Base-by-base conservation (phyloP, 2,329 filamentous ascomycete genomes). In the Cadophora sp. region DNA sequence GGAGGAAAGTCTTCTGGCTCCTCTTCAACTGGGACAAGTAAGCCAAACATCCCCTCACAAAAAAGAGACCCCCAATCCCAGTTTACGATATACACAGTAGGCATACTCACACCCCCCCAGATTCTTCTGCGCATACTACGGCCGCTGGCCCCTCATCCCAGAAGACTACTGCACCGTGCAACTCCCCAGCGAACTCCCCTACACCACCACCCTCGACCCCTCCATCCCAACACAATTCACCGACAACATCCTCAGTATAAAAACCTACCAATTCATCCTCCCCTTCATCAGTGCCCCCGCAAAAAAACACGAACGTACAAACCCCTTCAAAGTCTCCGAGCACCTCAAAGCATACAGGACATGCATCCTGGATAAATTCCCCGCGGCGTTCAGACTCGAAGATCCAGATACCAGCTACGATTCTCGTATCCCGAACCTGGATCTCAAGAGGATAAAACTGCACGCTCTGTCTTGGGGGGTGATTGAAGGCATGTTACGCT, bases 231-330 rank as follows among this genome's bases (percentile, higher is more conserved):
- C 55, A 0, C 36, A 14, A 27, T 41, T 24, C 22, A 58, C 55
- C 13, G 55, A 58, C 55, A 58, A 24, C n/a, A 58, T 58, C 33
- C 55, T 41, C 36, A 13, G 33, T 11, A 58, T 58, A 2, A 58
- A 58, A 41, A 41, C 36, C 55, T 58, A 58, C 20, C 55, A 24
- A 16, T 58, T 58, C 55, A 43, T 58, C 33, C 55, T 30, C 2
- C 36, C 55, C 5, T 58, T 58, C 55, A 58, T 58, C n/a, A 58
- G 55, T 13, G 55, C 55, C 13, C 33, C 55, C n/a, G 55, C 55
- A n/a, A 58, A 58, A 3, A 41, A 58, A 39, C 33, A 43, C 20
- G 33, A 58, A 20, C 55, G 55, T 2, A 27, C 43, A 36, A 36
- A 58, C 18, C 55, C 55, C 8, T 56, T 58, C 33, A 39, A 24